A percentile compares a stretch with the other conserved stretches of the same genome.
phyloP scores from a whole-genome alignment of 352 stramenopile genomes.

The Blastocystis hominis region DNA sequence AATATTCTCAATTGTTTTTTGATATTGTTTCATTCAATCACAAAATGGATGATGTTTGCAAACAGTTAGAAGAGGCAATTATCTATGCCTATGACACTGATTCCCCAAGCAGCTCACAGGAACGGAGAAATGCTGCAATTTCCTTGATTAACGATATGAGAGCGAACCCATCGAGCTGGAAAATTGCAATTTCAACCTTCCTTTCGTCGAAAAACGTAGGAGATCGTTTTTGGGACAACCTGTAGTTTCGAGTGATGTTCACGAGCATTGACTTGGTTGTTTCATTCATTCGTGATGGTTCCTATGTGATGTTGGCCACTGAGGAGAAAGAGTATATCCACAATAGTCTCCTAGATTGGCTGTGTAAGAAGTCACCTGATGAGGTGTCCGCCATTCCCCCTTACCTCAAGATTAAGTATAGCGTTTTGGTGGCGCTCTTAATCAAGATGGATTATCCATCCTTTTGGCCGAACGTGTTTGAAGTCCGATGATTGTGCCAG shows the following conservation, averaged over 20 bases:
- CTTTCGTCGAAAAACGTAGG: neutral
- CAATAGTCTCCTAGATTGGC: conserved; percentile 11
- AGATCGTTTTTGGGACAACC: neutral
- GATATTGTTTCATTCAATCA: neutral
- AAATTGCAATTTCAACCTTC: conserved; percentile 17
- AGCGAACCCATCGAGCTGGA: neutral
- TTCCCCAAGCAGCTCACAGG: neutral
- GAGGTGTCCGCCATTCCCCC: neutral
- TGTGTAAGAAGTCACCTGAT: neutral
- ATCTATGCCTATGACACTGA: conserved; percentile 13
- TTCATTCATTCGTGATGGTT: conserved; percentile 47
- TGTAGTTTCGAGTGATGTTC: conserved; percentile 41
- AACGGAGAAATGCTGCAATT: neutral
- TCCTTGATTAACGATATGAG: conserved; percentile 34
- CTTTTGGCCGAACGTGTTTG: conserved; percentile 41
- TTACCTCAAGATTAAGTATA: conserved; percentile 39
- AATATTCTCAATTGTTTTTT: neutral
- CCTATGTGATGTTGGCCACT: neutral
- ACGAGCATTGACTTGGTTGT: conserved; percentile 33
- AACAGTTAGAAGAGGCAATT: conserved; percentile 24
- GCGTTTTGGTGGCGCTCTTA: neutral
- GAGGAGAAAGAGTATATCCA: conserved; percentile 27
- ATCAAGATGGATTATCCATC: conserved; percentile 53
- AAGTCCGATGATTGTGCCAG: neutral
- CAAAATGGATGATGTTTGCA: conserved; percentile 43